Evolutionary conservation across 164 flowering plant genomes (phyloP).

Genomic region (Echeveria elegans): DNA sequence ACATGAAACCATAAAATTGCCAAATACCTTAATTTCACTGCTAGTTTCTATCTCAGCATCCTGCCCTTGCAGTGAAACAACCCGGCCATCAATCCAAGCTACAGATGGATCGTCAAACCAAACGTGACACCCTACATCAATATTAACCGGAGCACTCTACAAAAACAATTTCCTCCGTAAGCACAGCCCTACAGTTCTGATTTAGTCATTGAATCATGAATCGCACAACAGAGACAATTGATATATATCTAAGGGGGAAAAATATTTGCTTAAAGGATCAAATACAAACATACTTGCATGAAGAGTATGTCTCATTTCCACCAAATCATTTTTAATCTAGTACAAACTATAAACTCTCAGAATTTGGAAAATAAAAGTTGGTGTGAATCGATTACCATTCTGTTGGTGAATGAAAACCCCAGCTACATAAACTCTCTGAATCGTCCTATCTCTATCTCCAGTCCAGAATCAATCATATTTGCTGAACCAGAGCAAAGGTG

Average conservation of each 20-base stretch:
- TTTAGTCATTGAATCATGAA: too few species aligned
- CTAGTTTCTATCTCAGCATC: constrained; percentile 35
- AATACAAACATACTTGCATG: too few species aligned
- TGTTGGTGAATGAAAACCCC: constrained; percentile 5
- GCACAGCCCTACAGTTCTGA: background rate
- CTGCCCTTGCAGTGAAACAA: constrained; percentile 26
- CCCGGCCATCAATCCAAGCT: constrained; percentile 53
- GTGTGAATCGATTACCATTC: constrained; percentile 4
- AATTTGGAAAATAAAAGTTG: background rate
- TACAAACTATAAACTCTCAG: too few species aligned
- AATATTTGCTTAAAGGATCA: too few species aligned
- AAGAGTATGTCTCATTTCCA: too few species aligned
- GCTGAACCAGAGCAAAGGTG: background rate
- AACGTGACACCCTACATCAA: constrained; percentile 40
- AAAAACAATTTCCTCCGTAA: constrained; percentile 6
- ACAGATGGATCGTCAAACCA: constrained; percentile 46
- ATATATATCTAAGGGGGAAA: too few species aligned
- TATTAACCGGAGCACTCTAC: constrained; percentile 34
- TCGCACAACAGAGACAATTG: too few species aligned
- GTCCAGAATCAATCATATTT: background rate
- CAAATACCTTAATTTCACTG: constrained; percentile 32
- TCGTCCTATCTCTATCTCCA: too few species aligned
- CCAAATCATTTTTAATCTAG: too few species aligned
- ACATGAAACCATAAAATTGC: background rate
- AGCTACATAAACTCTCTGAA: background rate